Percentiles rank a stretch among this genome's conserved stretches.
Conservation (phyloP, 2,329 filamentous ascomycete genomes). For the Penicillium concentricum region DNA sequence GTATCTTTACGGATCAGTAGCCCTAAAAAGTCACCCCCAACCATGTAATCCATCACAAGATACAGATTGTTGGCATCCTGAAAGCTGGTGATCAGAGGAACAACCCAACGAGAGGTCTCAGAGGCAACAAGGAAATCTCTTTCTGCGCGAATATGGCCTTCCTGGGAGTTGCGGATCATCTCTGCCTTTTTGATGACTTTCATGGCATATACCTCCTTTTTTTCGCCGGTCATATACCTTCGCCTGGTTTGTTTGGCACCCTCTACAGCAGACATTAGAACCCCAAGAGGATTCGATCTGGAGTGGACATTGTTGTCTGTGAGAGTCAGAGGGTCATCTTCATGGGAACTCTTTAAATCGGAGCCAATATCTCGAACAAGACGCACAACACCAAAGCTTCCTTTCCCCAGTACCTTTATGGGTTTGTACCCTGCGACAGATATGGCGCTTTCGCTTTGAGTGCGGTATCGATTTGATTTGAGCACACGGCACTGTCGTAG, state of each 20-base stretch:
- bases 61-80: slow-evolving; percentile 84
- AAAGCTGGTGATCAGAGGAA: slow-evolving; percentile 83
- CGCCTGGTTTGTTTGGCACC: slow-evolving; percentile 27
- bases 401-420: slow-evolving; percentile 81
- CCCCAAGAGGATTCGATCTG: slow-evolving; percentile 3
- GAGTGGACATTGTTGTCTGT: background rate
- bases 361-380: slow-evolving; percentile 65
- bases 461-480: slow-evolving; percentile 58
- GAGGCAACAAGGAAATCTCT: slow-evolving; percentile 87
- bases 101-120: slow-evolving; percentile 85
- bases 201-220: slow-evolving; percentile 80
- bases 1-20: slow-evolving; percentile 81
- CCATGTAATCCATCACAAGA: slow-evolving; percentile 97
- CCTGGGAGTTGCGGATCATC: slow-evolving; percentile 88
- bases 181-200: slow-evolving; percentile 93
- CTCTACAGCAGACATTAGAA: slow-evolving; percentile 16
- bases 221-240: slow-evolving; percentile 31
- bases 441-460: slow-evolving; percentile 48
- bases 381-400: slow-evolving; percentile 89
- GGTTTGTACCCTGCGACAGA: slow-evolving; percentile 70
- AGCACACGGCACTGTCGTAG: slow-evolving; percentile 71
- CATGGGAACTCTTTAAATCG: background rate
- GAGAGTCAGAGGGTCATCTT: slow-evolving; percentile 9
- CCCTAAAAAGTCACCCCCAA: slow-evolving; percentile 89
- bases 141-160: slow-evolving; percentile 87